Conservation (phyloP, 2,329 filamentous ascomycete genomes). For the Paecilomyces variotii region DNA sequence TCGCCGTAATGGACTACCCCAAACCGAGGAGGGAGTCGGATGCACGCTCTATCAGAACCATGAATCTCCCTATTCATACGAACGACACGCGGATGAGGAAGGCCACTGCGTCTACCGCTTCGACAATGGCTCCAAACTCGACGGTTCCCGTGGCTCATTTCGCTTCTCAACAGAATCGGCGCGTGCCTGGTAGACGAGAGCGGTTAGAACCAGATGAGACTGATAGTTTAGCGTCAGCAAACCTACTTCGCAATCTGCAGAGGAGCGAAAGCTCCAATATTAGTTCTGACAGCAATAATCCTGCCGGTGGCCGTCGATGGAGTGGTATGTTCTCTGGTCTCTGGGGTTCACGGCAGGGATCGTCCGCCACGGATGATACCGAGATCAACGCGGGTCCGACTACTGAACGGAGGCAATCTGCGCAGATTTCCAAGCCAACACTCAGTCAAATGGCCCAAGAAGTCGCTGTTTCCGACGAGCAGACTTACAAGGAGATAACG, state of each 20-base stretch:
- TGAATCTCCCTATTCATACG: slow-evolving; percentile 38
- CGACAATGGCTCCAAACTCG: slow-evolving; percentile 43
- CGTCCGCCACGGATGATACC: slow-evolving; percentile 33
- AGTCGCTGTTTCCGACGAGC: slow-evolving; percentile 4
- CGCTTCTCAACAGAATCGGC: slow-evolving; percentile 31
- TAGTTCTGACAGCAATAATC: slow-evolving; percentile 39
- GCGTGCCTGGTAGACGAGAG: slow-evolving; percentile 18
- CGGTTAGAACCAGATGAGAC: slow-evolving; percentile 18
- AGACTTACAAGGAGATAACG: slow-evolving; percentile 11
- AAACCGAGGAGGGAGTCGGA: slow-evolving; percentile 33
- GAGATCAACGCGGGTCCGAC: slow-evolving; percentile 14
- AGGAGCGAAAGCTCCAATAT: slow-evolving; percentile 44
- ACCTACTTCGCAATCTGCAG: slow-evolving; percentile 46
- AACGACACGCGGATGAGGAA: slow-evolving; percentile 39
- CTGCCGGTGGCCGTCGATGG: slow-evolving; percentile 44
- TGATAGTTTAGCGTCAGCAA: slow-evolving; percentile 46
- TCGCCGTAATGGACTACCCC: slow-evolving; percentile 13
- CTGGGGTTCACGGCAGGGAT: slow-evolving; percentile 45
- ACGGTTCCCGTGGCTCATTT: slow-evolving; percentile 49
- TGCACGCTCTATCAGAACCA: slow-evolving; percentile 35
- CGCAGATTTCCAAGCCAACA: slow-evolving; percentile 19
- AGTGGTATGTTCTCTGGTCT: slow-evolving; percentile 49
- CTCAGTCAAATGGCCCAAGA: slow-evolving; percentile 2
- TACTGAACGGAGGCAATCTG: slow-evolving; percentile 20
- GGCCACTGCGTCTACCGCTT: slow-evolving; percentile 43